Conservation (phyloP, 805 yeast species). For the Blastobotrys attinorum region DNA sequence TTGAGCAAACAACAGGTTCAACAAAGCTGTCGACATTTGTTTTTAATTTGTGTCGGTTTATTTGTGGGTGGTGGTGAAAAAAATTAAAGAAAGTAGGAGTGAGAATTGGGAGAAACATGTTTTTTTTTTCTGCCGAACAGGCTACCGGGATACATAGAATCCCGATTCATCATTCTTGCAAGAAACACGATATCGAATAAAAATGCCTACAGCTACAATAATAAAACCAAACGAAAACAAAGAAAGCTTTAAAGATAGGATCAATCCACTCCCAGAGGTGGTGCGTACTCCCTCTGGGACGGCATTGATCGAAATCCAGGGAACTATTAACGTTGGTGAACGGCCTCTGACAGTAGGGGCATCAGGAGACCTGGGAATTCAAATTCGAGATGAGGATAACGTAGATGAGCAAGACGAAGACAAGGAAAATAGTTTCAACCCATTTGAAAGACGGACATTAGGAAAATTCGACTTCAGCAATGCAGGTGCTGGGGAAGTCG, state of each 20-base stretch:
- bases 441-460: not conserved
- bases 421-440: not conserved
- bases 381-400: no score
- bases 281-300: constrained; percentile 20
- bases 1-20: constrained; percentile 22
- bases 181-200: not conserved
- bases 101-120: not conserved
- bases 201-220: constrained; percentile 2
- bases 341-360: constrained; percentile 14
- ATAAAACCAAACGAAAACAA: not conserved
- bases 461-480: constrained; percentile 13
- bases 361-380: constrained; percentile 9
- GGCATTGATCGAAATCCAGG: constrained; percentile 20
- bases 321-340: constrained; percentile 17
- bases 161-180: no score
- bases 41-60: not conserved
- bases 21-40: constrained; percentile 19
- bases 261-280: constrained; percentile 9
- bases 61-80: not conserved
- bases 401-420: not conserved
- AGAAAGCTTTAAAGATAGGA: no score
- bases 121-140: not conserved
- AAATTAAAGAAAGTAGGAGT: not conserved
- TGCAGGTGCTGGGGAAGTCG: constrained; percentile 6
- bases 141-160: no score